Conservation (phyloP, 2,329 filamentous ascomycete genomes). For the Colletotrichum gigasporum region DNA sequence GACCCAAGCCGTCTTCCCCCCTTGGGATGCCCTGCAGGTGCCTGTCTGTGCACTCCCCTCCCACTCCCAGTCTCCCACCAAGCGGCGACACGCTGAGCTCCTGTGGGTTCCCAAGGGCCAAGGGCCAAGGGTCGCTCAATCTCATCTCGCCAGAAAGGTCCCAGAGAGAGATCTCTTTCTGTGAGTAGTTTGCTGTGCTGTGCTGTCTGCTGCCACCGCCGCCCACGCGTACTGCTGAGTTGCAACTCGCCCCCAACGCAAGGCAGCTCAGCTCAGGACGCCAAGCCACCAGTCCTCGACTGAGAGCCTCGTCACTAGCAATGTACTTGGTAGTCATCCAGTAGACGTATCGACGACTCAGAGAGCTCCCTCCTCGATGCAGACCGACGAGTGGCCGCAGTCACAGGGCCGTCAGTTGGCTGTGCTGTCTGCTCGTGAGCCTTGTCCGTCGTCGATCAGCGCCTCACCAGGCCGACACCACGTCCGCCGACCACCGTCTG, state of each 20-base stretch:
- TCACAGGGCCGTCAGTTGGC: constrained; percentile 5
- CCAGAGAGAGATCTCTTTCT: background rate
- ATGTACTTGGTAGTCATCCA: no score
- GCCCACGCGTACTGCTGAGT: no score
- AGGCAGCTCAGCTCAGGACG: background rate
- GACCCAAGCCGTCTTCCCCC: constrained; percentile 10
- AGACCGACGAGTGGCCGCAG: background rate
- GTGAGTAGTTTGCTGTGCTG: background rate
- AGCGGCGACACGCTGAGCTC: constrained; percentile 3
- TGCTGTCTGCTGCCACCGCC: background rate
- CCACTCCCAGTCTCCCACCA: background rate
- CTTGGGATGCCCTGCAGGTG: constrained; percentile 23
- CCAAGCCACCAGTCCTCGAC: background rate
- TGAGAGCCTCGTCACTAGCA: no score
- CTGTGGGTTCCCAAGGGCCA: constrained; percentile 7
- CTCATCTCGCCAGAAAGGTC: constrained; percentile 15
- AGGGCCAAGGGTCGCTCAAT: constrained; percentile 4
- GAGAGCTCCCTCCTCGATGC: background rate
- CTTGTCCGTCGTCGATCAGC: constrained; percentile 8
- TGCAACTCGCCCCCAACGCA: background rate
- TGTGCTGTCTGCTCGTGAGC: background rate
- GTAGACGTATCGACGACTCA: background rate
- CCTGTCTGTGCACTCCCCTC: constrained; percentile 21
- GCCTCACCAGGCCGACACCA: constrained; percentile 2
- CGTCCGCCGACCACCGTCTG: background rate